Base-by-base conservation (phyloP, 345 rosid genomes). In the Melaleuca quinquenervia region DNA sequence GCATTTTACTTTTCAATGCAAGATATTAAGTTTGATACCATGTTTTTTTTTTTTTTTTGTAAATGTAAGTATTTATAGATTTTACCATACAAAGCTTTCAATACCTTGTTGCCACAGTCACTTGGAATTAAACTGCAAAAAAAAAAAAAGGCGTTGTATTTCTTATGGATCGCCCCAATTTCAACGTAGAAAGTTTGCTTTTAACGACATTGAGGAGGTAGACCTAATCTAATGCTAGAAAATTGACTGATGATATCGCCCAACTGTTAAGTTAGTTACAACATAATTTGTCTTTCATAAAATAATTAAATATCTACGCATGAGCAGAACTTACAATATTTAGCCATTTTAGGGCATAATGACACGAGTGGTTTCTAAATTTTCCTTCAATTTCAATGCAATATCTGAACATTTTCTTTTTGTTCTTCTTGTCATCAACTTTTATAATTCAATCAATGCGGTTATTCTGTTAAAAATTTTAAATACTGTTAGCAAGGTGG, bases 161-260 rank as follows among this genome's bases (percentile, higher is more conserved):
- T 22, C 0, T 18, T 16, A 32, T 32, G 48, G 78, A 70, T 70
- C 48, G n/a, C 48, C 48, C 78, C 36, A 70, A 20, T 5, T 53
- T 8, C 21, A 32, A 7, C 1, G 27, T 58, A 15, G 70, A 58
- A n/a, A 16, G 13, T 16, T 58, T 58, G 18, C 70, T 58, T 32
- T 64, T 0, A 1, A 62, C 5, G 18, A 18, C 11, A 62, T 62
- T 8, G 8, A 62, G 60, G 12, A 55, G 41, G 11, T 29, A 4
- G 8, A 62, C 22, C 29, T 62, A 15, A 62, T 29, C 0, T 1
- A 0, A 62, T 15, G 44, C 1, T 0, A 2, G 0, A 62, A 15
- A 62, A 0, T 1, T 7, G 44, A 62, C 11, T 62, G 1, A 2
- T 29, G 11, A 62, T 62, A 62, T 0, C 11, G 29, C 1, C 36